A percentile compares a stretch with the other conserved stretches of the same genome.
These are phyloP conservation scores for Suillus clintonianus DNA, from an alignment of 768 basidiomycete genomes.

Conservation along the genomic window DNA sequence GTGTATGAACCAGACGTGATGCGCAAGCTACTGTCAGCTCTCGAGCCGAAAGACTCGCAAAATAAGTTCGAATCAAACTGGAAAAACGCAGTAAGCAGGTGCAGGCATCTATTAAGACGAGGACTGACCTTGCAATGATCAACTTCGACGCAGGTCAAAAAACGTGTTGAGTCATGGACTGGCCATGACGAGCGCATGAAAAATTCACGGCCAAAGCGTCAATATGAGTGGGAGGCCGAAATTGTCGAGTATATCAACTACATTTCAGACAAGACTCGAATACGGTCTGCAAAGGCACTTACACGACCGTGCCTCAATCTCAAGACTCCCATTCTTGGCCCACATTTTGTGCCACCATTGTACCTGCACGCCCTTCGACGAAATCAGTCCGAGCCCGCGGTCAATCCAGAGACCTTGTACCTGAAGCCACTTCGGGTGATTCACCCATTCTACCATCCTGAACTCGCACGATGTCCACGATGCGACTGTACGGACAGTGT, in stretches of 20 bases:
- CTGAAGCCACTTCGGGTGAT: constrained; percentile 5
- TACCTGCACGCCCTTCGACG: constrained; percentile 13
- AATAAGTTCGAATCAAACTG: neutral
- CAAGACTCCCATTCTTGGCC: constrained; percentile 21
- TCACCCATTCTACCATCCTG: constrained; percentile 10
- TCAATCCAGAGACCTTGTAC: constrained; percentile 1
- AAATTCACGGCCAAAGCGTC: neutral
- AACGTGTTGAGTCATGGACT: neutral
- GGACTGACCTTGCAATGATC: neutral
- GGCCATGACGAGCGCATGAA: neutral
- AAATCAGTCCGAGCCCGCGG: neutral
- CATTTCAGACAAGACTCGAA: constrained; percentile 4
- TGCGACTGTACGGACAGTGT: neutral
- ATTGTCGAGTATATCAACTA: constrained; percentile 23
- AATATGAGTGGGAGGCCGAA: constrained; percentile 23
- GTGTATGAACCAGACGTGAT: neutral
- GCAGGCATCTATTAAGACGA: neutral
- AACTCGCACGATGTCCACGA: neutral
- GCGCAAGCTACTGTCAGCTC: neutral
- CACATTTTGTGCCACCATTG: constrained; percentile 20
- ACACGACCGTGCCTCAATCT: neutral
- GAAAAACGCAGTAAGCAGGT: neutral
- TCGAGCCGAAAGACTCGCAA: neutral
- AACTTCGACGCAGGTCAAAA: constrained; percentile 4
- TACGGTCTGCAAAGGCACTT: no score